Conservation (phyloP, 2,329 filamentous ascomycete genomes). For the Elsinoe batatas region DNA sequence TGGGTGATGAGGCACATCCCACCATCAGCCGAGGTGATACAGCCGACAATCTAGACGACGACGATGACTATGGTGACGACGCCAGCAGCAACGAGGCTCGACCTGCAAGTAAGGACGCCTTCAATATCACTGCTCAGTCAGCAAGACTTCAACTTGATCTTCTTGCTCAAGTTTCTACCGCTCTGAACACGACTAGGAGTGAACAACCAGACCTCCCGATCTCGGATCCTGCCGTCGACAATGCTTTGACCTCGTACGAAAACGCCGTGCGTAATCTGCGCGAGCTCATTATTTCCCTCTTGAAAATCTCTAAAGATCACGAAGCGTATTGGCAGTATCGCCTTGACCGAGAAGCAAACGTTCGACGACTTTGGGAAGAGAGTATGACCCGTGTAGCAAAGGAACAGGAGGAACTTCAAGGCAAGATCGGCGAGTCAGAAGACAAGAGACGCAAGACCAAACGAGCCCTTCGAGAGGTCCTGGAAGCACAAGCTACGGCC, state of each 20-base stretch:
- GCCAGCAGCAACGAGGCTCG: slow-evolving; percentile 65
- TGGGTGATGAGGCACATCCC: slow-evolving; percentile 44
- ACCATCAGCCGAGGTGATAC: slow-evolving; percentile 41
- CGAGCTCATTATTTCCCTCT: slow-evolving; percentile 70
- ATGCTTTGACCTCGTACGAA: slow-evolving; percentile 78
- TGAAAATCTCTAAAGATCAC: slow-evolving; percentile 86
- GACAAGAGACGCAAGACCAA: slow-evolving; percentile 84
- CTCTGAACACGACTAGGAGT: slow-evolving; percentile 60
- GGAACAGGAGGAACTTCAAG: slow-evolving; percentile 87
- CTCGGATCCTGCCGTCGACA: slow-evolving; percentile 64
- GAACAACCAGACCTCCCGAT: slow-evolving; percentile 62
- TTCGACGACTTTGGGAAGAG: slow-evolving; percentile 96
- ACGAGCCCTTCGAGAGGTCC: slow-evolving; percentile 73
- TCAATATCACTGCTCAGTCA: slow-evolving; percentile 94
- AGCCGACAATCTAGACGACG: slow-evolving; percentile 47
- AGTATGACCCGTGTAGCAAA: slow-evolving; percentile 95
- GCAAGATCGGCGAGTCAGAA: slow-evolving; percentile 78
- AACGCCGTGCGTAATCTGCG: slow-evolving; percentile 81
- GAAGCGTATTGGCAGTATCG: slow-evolving; percentile 97
- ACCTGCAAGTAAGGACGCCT: slow-evolving; percentile 76
- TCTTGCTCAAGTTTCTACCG: slow-evolving; percentile 73
- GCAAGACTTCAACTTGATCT: slow-evolving; percentile 87
- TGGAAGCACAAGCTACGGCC: slow-evolving; percentile 45
- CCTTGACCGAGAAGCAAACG: slow-evolving; percentile 79
- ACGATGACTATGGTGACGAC: slow-evolving; percentile 72